A percentile compares a stretch with the other conserved stretches of the same genome.
Evolutionary conservation across 2,329 filamentous ascomycete species (phyloP).

Genomic region (Chaetomium sp.): DNA sequence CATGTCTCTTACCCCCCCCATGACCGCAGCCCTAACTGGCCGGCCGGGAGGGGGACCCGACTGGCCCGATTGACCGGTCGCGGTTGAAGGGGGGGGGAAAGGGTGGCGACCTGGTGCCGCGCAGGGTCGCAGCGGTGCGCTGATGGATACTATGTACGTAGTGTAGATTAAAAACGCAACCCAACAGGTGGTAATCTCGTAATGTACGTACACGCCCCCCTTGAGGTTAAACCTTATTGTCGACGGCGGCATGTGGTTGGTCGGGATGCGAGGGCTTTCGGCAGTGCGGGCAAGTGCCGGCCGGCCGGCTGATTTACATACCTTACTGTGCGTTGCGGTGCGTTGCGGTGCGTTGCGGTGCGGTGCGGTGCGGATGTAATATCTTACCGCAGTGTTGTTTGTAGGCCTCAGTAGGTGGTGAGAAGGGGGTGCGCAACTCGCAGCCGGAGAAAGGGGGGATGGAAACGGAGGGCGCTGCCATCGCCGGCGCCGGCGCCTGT

Average conservation of each 20-base stretch:
- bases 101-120: background rate
- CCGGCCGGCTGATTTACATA: background rate
- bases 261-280: background rate
- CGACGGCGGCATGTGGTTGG: background rate
- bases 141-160: background rate
- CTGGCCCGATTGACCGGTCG: slow-evolving; percentile 19
- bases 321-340: too few relatives aligned
- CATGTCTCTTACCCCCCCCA: background rate
- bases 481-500: background rate
- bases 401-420: background rate
- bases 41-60: slow-evolving; percentile 11
- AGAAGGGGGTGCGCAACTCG: background rate
- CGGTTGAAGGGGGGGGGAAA: background rate
- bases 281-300: background rate
- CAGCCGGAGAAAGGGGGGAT: background rate
- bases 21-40: background rate
- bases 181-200: too few relatives aligned
- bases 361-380: background rate
- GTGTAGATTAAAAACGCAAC: background rate
- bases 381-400: background rate
- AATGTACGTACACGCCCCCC: background rate
- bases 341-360: background rate
- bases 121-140: background rate
- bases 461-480: slow-evolving; percentile 1
- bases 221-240: background rate